Evolutionary conservation across 805 yeast species (phyloP).

Genomic region (Komagataella mondaviorum): DNA sequence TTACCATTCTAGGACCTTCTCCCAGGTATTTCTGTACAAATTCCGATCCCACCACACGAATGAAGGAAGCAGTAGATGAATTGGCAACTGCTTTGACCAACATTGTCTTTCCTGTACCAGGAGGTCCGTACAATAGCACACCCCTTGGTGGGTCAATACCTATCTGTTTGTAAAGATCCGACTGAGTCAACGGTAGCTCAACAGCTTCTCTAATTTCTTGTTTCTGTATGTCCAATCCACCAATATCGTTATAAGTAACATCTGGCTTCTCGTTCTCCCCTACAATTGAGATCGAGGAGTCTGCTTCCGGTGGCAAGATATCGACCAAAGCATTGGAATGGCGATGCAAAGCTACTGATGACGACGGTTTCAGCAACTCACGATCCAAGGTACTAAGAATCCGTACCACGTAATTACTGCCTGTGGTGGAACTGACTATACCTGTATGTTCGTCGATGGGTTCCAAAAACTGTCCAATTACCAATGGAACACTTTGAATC

Average conservation of each 20-base stretch:
- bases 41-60: conserved; percentile 95
- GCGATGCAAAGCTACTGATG: conserved; percentile 95
- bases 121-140: conserved; percentile 95
- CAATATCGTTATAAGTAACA: conserved; percentile 93
- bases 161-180: conserved; percentile 89
- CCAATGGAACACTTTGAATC: conserved; percentile 94
- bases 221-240: conserved; percentile 98
- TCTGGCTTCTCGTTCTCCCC: conserved; percentile 90
- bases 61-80: conserved; percentile 88
- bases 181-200: conserved; percentile 90
- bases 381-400: conserved; percentile 90
- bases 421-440: conserved; percentile 94
- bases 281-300: conserved; percentile 86
- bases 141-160: conserved; percentile 99
- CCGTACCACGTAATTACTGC: conserved; percentile 93
- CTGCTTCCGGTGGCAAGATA: conserved; percentile 97
- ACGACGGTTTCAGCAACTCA: conserved; percentile 85
- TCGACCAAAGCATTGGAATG: conserved; percentile 97
- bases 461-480: conserved; percentile 94
- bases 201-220: conserved; percentile 99
- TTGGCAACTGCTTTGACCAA: conserved; percentile 98
- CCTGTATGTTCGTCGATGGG: conserved; percentile 96
- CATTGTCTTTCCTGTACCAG: conserved; percentile 99
- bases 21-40: conserved; percentile 97
- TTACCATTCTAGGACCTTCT: conserved; percentile 99